Conservation (phyloP, 768 basidiomycete species). For the Pholiota microspora region DNA sequence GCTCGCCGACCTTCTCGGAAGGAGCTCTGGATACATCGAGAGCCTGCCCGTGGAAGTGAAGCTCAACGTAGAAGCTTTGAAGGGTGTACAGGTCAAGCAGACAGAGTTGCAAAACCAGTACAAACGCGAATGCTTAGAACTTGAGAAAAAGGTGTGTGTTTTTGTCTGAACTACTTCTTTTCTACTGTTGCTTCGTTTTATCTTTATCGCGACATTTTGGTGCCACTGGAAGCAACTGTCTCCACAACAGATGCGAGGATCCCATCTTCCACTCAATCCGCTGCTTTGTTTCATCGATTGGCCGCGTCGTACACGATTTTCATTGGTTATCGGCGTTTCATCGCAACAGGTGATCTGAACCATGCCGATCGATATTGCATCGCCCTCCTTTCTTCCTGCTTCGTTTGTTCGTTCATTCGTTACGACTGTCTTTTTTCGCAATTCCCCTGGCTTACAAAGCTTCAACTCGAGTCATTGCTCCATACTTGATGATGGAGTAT, state of each 20-base stretch:
- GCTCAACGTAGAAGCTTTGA: conserved; percentile 85
- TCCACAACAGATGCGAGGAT: background rate
- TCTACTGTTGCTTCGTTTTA: background rate
- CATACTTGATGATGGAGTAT: no score
- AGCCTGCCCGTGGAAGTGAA: conserved; percentile 78
- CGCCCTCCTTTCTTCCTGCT: background rate
- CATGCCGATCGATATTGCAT: background rate
- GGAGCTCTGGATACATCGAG: conserved; percentile 95
- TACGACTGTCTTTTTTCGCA: background rate
- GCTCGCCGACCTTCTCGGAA: conserved; percentile 82
- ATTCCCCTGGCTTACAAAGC: no score
- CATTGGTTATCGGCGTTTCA: background rate
- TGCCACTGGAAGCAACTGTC: background rate
- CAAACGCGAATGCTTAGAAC: conserved; percentile 91
- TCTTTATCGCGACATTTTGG: background rate
- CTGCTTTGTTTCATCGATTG: background rate
- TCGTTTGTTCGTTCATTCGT: background rate
- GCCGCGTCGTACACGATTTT: background rate
- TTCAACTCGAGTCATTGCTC: no score
- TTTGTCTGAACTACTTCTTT: background rate
- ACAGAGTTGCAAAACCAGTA: conserved; percentile 89
- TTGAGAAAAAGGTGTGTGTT: conserved; percentile 86
- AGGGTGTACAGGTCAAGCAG: conserved; percentile 92
- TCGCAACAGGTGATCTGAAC: background rate
- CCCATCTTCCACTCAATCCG: background rate